Evolutionary conservation across 192 early-diverging fungal genomes (phyloP), one percentile per base, ranked within the genome.

Genomic region (Funneliformis mosseae): DNA sequence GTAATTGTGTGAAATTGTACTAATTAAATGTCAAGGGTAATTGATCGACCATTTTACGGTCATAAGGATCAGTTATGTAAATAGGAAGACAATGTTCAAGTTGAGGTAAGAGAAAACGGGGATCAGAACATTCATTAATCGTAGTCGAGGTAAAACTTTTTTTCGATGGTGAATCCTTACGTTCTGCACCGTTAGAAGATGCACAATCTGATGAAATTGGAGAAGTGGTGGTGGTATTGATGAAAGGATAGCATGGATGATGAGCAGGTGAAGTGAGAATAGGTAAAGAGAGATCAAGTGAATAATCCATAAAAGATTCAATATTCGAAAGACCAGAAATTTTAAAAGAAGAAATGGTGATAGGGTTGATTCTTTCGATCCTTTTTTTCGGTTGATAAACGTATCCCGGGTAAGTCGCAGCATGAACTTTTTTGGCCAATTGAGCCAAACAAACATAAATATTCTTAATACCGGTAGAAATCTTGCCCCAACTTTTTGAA

Each of bases 331-430:
- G 0, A 55, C 21, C 50, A 55, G 50, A 55, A 55, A 18, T 3
- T 33, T 33, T 7, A 55, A 55, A 21, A 21, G 50, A 18, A 55
- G 42, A 42, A 41, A 16, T 9, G 10, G 7, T 8, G 8, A 41
- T 38, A 70, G 41, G n/a, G n/a, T 10, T 70, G n/a, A 41, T 23
- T 70, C 39, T 70, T 8, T 70, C 39, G 4, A 27, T 2, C 33
- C 33, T 75, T 16, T 75, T 75, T 27, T 55, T 75, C 33, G 74
- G 74, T 75, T 75, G 45, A 50, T 75, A 75, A 59, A 33, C 18
- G 23, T 75, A 75, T 10, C 39, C 74, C 33, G 74, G 74, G 60
- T 60, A 75, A 55, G 55, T 55, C 9, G 28, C 46, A 18, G 39
- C 55, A 55, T 75, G 74, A 75, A 55, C 27, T 23, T 75, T 33